Base-by-base conservation (phyloP, 75 land plant species). In the Picea glauca region DNA sequence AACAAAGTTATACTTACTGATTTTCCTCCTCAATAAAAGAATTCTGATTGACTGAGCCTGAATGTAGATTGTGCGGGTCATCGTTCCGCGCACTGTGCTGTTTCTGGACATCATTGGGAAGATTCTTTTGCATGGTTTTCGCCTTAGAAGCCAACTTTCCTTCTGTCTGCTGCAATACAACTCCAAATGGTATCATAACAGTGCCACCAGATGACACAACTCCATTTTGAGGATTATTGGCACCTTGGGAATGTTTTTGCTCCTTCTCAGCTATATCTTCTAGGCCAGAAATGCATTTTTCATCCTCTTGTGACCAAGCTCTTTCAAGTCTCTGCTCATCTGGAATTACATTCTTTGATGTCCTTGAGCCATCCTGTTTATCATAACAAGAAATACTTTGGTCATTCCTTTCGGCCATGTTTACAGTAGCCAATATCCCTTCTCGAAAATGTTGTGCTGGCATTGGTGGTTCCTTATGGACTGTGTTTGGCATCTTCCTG, bases 261-360 rank as follows among this genome's bases (percentile, higher is more conserved):
- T 83, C 84, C n/a, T n/a, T n/a, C 77, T 86, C 88, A 60, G 84
- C 84, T 14, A 63, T 79, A 73, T 58, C 78, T 72, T 66, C 4
- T 35, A 81, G 77, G 9, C 79, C 83, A 76, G 82, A 78, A 6
- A 82, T 76, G 5, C 84, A 81, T 74, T 84, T 89, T 70, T 89
- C 91, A 32, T 62, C 77, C n/a, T 81, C 86, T 73, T 84, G 87
- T 58, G 87, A 60, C 91, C 91, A 87, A 11, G 88, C 88, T 57
- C 83, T 84, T 74, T 90, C 87, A 62, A 88, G 76, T 58, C 83
- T 86, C 60, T 86, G 90, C 26, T 88, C 90, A 62, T 83, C 83
- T 58, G 84, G 79, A 35, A 82, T 80, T 40, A 78, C 82, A 79
- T 86, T 76, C 40, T 83, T 85, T 78, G 85, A 78, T 73, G 81